Conservation (phyloP, 2,329 filamentous ascomycete species). For the Rhinocladiella mackenziei region DNA sequence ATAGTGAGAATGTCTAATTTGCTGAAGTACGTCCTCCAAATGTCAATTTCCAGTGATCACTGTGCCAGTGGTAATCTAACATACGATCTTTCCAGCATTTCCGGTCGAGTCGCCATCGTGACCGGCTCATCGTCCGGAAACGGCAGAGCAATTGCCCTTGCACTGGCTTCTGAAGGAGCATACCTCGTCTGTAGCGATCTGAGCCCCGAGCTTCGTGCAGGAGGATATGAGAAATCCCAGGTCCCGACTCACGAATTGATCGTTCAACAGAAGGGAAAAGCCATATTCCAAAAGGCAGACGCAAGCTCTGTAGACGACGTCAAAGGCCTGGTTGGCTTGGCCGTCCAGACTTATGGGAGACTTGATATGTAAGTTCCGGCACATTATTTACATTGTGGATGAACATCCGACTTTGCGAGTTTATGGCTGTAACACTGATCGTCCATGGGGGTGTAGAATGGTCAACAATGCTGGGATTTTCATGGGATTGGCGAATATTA, state of each 20-base stretch:
- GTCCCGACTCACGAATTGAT: conserved; percentile 41
- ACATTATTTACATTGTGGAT: no score
- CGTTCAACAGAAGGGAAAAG: conserved; percentile 32
- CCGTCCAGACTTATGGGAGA: conserved; percentile 38
- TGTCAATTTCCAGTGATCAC: neutral
- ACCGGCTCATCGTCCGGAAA: conserved; percentile 48
- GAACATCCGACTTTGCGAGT: neutral
- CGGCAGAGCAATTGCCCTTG: conserved; percentile 44
- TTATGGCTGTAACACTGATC: no score
- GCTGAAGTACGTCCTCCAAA: no score
- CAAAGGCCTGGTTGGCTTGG: conserved; percentile 35
- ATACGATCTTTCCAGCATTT: no score
- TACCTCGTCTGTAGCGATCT: conserved; percentile 44
- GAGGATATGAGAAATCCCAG: neutral
- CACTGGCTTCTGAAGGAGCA: conserved; percentile 41
- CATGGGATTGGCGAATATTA: neutral
- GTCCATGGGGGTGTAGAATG: conserved; percentile 52
- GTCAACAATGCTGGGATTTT: conserved; percentile 93
- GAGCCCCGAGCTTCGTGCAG: conserved; percentile 2
- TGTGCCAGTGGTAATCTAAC: no score
- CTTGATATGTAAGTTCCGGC: conserved; percentile 44
- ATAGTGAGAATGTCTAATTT: no score
- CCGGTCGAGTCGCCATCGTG: conserved; percentile 41
- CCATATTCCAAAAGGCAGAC: conserved; percentile 45
- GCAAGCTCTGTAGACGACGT: conserved; percentile 39